Percentiles rank a stretch among this genome's conserved stretches.
These are phyloP conservation scores for Monosporascus sp. DNA, from an alignment of 2,329 filamentous ascomycete genomes.

Conservation along the genomic window DNA sequence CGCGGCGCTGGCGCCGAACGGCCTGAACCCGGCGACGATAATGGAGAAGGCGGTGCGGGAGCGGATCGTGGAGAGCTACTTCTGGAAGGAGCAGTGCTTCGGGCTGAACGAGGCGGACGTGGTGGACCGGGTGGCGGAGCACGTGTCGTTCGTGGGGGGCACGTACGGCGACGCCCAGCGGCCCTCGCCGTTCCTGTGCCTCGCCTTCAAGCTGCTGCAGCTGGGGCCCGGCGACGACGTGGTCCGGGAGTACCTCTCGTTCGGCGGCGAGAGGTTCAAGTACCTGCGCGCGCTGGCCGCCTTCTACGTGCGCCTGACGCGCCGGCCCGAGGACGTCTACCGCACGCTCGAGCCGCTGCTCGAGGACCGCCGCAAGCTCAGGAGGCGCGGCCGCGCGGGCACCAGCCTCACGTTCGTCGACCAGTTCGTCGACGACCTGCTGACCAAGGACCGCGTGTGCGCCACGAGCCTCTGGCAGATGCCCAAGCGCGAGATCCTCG, in stretches of 20 bases:
- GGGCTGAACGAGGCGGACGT: slow-evolving; percentile 80
- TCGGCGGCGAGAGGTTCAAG: slow-evolving; percentile 72
- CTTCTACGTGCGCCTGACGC: slow-evolving; percentile 90
- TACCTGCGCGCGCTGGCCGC: slow-evolving; percentile 86
- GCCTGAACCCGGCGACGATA: slow-evolving; percentile 89
- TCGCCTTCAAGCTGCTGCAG: slow-evolving; percentile 92
- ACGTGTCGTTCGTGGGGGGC: slow-evolving; percentile 78
- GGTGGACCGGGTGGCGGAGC: slow-evolving; percentile 82
- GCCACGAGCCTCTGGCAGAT: slow-evolving; percentile 91
- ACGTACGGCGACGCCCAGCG: slow-evolving; percentile 81
- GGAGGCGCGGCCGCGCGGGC: slow-evolving; percentile 67
- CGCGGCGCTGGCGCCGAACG: slow-evolving; percentile 72
- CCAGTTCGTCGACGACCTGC: slow-evolving; percentile 86
- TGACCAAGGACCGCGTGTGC: slow-evolving; percentile 85
- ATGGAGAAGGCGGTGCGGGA: slow-evolving; percentile 95
- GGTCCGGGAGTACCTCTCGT: slow-evolving; percentile 72
- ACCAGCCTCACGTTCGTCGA: slow-evolving; percentile 79
- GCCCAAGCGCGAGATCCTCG: slow-evolving; percentile 73
- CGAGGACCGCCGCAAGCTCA: slow-evolving; percentile 77
- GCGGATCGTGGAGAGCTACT: slow-evolving; percentile 91
- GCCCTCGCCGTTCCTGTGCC: slow-evolving; percentile 87
- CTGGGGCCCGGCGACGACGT: slow-evolving; percentile 76
- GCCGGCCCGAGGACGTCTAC: slow-evolving; percentile 78
- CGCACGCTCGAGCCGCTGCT: slow-evolving; percentile 75
- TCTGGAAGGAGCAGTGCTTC: slow-evolving; percentile 99